Base-by-base conservation (phyloP, 352 stramenopile species). In the Pythium rishiriense region DNA sequence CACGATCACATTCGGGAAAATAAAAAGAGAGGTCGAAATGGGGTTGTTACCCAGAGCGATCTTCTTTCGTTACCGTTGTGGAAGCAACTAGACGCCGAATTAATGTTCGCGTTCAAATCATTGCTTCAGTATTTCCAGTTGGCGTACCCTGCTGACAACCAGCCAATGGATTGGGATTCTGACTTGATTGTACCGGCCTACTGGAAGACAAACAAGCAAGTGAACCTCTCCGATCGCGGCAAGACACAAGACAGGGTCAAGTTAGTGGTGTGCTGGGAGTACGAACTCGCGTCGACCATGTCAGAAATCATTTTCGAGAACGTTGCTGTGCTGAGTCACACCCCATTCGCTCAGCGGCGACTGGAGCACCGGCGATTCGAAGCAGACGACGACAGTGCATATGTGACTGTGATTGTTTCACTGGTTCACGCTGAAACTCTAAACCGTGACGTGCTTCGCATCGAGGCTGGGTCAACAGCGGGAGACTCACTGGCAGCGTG, bases 151-250 rank as follows among this genome's bases (percentile, higher is more conserved):
- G 55, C 55, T 5, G 26, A 45, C 14, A 24, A 21, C 28, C 10
- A 45, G 5, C n/a, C 17, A 3, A 43, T 62, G 42, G 19, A 45
- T 11, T 43, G 28, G 41, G 55, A 62, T 45, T 52, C 55, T 3
- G 55, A 62, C 28, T n/a, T 62, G 3, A 62, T 62, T 21, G 55
- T 62, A 25, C 55, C 55, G 15, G 14, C 43, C n/a, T 49, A 49
- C 43, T 49, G 43, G 43, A 49, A 49, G 43, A 17, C 33, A 39
- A 39, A 2, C 9, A 14, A 39, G n/a, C n/a, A n/a, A n/a, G n/a
- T n/a, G n/a, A n/a, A n/a, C n/a, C n/a, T n/a, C n/a, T n/a, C n/a
- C n/a, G n/a, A n/a, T n/a, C n/a, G n/a, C n/a, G n/a, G n/a, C n/a
- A n/a, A n/a, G n/a, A n/a, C n/a, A n/a, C n/a, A n/a, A n/a, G n/a